Conservation (phyloP, 140 eudicot species). For the Oenanthe javanica region DNA sequence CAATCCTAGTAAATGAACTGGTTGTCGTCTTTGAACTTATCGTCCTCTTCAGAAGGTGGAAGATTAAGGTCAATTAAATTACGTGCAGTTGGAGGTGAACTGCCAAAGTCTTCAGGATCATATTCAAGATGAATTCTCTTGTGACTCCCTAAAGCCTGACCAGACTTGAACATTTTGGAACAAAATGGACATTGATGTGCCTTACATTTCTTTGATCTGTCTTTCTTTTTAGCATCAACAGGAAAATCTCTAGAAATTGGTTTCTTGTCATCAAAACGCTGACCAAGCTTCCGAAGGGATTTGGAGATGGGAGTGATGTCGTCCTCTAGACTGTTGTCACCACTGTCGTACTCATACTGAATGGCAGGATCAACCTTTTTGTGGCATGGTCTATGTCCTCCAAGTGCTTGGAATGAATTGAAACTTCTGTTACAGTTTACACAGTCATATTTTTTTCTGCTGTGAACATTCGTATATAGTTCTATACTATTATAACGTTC, state of each 20-base stretch:
- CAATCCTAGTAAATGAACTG: slow-evolving; percentile 12
- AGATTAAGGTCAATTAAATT: slow-evolving; percentile 83
- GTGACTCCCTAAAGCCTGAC: slow-evolving; percentile 55
- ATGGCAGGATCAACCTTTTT: slow-evolving; percentile 32
- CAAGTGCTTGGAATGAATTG: slow-evolving; percentile 83
- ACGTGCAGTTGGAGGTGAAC: slow-evolving; percentile 20
- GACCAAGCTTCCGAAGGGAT: not conserved
- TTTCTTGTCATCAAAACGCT: slow-evolving; percentile 15
- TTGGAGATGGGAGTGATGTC: slow-evolving; percentile 9
- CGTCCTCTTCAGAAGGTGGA: slow-evolving; percentile 74
- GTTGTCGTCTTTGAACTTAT: slow-evolving; percentile 17
- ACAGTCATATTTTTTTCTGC: slow-evolving; percentile 73
- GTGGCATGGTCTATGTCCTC: slow-evolving; percentile 87
- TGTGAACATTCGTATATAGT: slow-evolving; percentile 10
- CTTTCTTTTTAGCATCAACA: slow-evolving; percentile 27
- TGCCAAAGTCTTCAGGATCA: slow-evolving; percentile 34
- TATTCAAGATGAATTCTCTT: slow-evolving; percentile 57
- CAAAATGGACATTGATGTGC: slow-evolving; percentile 43
- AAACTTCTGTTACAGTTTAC: slow-evolving; percentile 60
- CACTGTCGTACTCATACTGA: slow-evolving; percentile 23
- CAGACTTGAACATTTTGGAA: slow-evolving; percentile 34
- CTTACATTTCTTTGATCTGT: slow-evolving; percentile 30
- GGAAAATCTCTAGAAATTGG: slow-evolving; percentile 7
- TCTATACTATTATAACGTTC: not conserved
- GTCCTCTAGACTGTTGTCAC: slow-evolving; percentile 34